phyloP scores from a whole-genome alignment of 192 early-diverging fungal species.

The Piromyces finnis region DNA sequence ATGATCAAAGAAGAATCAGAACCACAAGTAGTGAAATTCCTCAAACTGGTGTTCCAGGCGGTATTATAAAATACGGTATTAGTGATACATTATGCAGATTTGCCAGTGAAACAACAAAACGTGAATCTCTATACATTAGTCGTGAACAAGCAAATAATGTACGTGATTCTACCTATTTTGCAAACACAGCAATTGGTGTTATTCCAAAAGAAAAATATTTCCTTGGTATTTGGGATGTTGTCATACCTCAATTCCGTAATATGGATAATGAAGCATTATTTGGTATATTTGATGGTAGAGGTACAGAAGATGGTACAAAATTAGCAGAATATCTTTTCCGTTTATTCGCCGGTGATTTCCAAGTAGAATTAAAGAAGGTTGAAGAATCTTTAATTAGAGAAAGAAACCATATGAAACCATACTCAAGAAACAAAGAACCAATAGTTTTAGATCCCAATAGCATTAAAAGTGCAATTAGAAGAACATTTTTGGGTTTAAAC shows the following conservation, averaged over 20 bases:
- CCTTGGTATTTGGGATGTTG: slow-evolving; percentile 68
- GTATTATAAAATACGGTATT: slow-evolving; percentile 61
- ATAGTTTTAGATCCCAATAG: slow-evolving; percentile 17
- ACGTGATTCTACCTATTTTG: neutral
- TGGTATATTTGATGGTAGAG: slow-evolving; percentile 67
- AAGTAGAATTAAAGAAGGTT: slow-evolving; percentile 52
- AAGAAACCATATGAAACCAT: neutral
- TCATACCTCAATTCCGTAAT: slow-evolving; percentile 61
- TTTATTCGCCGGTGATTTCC: slow-evolving; percentile 42
- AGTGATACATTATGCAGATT: slow-evolving; percentile 52
- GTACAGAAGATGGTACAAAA: slow-evolving; percentile 22
- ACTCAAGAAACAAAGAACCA: neutral
- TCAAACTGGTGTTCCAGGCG: slow-evolving; percentile 31
- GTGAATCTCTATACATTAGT: neutral
- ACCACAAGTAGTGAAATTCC: slow-evolving; percentile 53
- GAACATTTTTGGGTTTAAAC: slow-evolving; percentile 68
- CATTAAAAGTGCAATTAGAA: slow-evolving; percentile 49
- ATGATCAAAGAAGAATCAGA: slow-evolving; percentile 57
- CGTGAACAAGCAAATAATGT: neutral
- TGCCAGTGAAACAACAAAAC: neutral
- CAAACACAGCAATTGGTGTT: neutral
- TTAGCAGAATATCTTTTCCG: slow-evolving; percentile 53
- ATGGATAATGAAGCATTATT: slow-evolving; percentile 79
- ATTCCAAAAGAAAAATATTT: slow-evolving; percentile 26
- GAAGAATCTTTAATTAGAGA: slow-evolving; percentile 3